These are phyloP conservation scores for Cyberlindnera nakhonratchasimensis DNA, from an alignment of 805 yeast species.

Conservation along the genomic window DNA sequence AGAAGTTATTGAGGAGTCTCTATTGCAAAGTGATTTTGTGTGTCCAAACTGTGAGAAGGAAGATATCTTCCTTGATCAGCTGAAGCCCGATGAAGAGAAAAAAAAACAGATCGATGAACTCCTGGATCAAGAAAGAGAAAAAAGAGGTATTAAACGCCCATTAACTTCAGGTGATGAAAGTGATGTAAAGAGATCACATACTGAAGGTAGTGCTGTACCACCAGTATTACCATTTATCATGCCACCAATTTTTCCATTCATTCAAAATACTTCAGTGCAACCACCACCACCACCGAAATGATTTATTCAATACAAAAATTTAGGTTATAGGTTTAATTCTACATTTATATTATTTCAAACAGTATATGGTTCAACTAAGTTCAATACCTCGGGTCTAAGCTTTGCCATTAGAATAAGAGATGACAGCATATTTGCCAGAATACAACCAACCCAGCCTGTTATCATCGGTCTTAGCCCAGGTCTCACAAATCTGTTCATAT, in stretches of 20 bases:
- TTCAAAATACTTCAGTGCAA: slow-evolving; percentile 1
- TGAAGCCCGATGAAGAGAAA: slow-evolving; percentile 59
- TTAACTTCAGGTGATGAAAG: slow-evolving; percentile 9
- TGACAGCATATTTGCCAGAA: slow-evolving; percentile 93
- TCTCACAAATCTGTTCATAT: slow-evolving; percentile 60
- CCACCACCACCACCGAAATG: background rate
- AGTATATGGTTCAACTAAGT: no score
- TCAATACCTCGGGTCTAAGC: slow-evolving; percentile 4
- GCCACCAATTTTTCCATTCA: slow-evolving; percentile 14
- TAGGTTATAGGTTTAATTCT: background rate
- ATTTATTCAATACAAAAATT: no score
- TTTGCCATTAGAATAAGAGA: slow-evolving; percentile 50
- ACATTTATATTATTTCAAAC: no score
- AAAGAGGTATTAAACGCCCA: slow-evolving; percentile 30
- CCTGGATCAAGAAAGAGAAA: slow-evolving; percentile 35
- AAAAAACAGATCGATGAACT: slow-evolving; percentile 52
- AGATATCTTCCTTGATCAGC: slow-evolving; percentile 73
- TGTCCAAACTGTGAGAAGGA: slow-evolving; percentile 83
- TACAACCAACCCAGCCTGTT: slow-evolving; percentile 77
- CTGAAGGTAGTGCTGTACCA: background rate
- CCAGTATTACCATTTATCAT: slow-evolving; percentile 15
- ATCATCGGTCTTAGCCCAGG: slow-evolving; percentile 61
- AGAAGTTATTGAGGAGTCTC: slow-evolving; percentile 56
- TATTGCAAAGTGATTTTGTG: slow-evolving; percentile 79
- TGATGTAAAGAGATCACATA: slow-evolving; percentile 17